Conservation (phyloP, 2,329 filamentous ascomycete genomes). For the Fusarium anguioides region DNA sequence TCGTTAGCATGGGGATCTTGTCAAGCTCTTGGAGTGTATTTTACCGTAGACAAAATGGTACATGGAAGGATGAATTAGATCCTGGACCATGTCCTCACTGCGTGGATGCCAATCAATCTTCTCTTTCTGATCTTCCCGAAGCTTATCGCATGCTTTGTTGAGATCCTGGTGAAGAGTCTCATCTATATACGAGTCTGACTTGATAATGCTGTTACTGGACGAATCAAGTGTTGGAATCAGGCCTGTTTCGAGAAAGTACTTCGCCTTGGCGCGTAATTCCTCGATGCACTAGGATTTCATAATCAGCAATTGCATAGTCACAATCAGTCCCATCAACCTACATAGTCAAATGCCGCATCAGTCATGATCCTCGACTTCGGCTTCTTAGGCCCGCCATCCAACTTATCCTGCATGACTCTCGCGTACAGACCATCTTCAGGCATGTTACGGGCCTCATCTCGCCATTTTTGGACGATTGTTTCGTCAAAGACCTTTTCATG, state of each 20-base stretch:
- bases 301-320: accelerated
- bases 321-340: not conserved
- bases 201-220: not conserved
- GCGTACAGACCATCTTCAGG: not conserved
- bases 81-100: slow-evolving; percentile 2
- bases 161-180: not conserved
- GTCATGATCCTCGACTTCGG: not conserved
- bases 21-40: accelerated
- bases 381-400: not conserved
- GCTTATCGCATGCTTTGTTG: not conserved
- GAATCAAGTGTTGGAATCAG: not conserved
- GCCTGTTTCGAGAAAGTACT: not conserved
- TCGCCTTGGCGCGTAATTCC: not conserved
- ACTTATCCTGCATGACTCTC: not conserved
- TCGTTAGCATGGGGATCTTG: not conserved
- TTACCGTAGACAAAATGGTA: slow-evolving; percentile 5
- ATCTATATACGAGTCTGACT: slow-evolving; percentile 1
- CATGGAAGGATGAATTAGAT: slow-evolving; percentile 13
- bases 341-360: not conserved
- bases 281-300: not conserved
- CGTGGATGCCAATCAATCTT: slow-evolving; percentile 5
- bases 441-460: not conserved
- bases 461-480: slow-evolving; percentile 5
- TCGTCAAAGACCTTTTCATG: slow-evolving; percentile 36
- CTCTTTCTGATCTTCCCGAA: not conserved